phyloP scores from a whole-genome alignment of 768 basidiomycete species.

The Candolleomyces eurysporus region DNA sequence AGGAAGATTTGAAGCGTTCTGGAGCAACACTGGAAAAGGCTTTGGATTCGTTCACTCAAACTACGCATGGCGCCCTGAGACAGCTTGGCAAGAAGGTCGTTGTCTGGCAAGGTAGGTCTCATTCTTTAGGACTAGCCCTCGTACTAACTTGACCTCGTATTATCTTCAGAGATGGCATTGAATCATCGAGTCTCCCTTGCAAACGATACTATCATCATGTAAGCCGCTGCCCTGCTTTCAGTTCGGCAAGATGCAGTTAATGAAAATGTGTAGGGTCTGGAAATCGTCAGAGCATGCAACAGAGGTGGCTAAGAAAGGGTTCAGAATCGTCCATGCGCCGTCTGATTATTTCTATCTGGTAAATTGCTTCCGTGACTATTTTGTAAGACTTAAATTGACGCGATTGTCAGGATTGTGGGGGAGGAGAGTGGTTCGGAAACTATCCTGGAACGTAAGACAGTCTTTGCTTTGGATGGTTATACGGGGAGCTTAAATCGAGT shows the following conservation, averaged over 20 bases:
- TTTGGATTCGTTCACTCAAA: constrained; percentile 57
- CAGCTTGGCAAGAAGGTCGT: constrained; percentile 68
- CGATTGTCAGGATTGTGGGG: constrained; percentile 58
- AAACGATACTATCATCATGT: constrained; percentile 59
- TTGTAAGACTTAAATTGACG: not conserved
- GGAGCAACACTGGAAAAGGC: constrained; percentile 59
- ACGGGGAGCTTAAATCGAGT: not conserved
- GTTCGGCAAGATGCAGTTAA: not conserved
- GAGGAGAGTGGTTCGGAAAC: constrained; percentile 66
- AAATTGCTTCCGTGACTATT: constrained; percentile 14
- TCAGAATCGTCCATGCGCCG: constrained; percentile 63
- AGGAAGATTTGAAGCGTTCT: constrained; percentile 43
- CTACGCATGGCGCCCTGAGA: constrained; percentile 55
- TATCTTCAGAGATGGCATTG: constrained; percentile 61
- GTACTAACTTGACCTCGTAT: no score
- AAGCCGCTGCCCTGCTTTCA: constrained; percentile 9
- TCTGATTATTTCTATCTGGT: constrained; percentile 78
- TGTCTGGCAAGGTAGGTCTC: constrained; percentile 69
- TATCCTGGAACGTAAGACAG: constrained; percentile 29
- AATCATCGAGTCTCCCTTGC: constrained; percentile 46
- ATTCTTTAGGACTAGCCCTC: not conserved
- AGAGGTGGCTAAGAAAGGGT: constrained; percentile 58
- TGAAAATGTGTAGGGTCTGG: constrained; percentile 57
- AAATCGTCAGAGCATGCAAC: constrained; percentile 61
- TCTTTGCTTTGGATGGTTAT: not conserved